phyloP scores from a whole-genome alignment of 805 yeast genomes.

The Barnettozyma wickerhamii region DNA sequence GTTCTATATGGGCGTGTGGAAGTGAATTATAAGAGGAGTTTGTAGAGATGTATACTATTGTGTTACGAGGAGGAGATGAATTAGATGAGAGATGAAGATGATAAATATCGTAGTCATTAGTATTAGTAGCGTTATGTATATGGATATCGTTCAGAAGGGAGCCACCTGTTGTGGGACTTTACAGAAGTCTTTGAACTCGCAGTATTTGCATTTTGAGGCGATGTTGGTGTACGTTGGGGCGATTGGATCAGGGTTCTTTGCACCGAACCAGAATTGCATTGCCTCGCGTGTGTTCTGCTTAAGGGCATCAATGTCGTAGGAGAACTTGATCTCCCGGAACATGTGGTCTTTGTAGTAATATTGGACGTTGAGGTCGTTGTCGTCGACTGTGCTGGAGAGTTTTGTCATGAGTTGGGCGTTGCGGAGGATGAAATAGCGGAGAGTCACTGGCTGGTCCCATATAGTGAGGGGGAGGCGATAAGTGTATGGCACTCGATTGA shows the following conservation, averaged over 20 bases:
- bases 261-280: slow-evolving; percentile 55
- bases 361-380: slow-evolving; percentile 39
- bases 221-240: slow-evolving; percentile 31
- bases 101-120: too few species aligned
- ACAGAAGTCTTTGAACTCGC: slow-evolving; percentile 47
- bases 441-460: slow-evolving; percentile 57
- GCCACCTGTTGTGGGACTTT: slow-evolving; percentile 23
- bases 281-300: slow-evolving; percentile 30
- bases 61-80: too few species aligned
- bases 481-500: neutral
- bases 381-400: slow-evolving; percentile 31
- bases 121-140: too few species aligned
- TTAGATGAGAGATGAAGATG: too few species aligned
- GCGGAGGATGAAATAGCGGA: slow-evolving; percentile 52
- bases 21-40: neutral
- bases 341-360: slow-evolving; percentile 44
- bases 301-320: slow-evolving; percentile 32
- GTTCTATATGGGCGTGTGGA: slow-evolving; percentile 27
- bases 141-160: neutral
- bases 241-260: slow-evolving; percentile 43
- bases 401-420: slow-evolving; percentile 41
- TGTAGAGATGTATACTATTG: too few species aligned
- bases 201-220: slow-evolving; percentile 43
- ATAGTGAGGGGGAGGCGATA: neutral
- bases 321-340: slow-evolving; percentile 38